Base-by-base conservation (phyloP, 352 stramenopile species). In the Phytophthora palmivora region DNA sequence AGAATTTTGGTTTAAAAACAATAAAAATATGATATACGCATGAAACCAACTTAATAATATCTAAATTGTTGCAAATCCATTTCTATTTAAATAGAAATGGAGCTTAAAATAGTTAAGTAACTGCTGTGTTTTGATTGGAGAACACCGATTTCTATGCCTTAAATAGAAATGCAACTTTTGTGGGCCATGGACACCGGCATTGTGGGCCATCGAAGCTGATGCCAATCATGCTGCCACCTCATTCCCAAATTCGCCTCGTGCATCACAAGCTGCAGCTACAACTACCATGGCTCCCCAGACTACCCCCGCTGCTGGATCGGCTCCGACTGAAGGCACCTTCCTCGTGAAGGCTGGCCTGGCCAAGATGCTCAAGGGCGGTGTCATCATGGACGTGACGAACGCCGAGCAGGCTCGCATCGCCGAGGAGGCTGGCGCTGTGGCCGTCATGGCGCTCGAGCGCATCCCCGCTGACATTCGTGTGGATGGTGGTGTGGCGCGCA, bases 351-450 rank as follows among this genome's bases (percentile, higher is more conserved):
- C 94, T 56, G 97, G 97, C 45, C 84, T 99, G 19, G 97, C 97
- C 18, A 96, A 98, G 79, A 99, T 99, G 97, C 87, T 99, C 67
- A 99, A 99, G 82, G 97, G 97, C 50, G 97, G 96, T 37, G 96
- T 99, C n/a, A 98, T 99, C 79, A 98, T 99, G 94, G 97, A 98
- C 63, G 92, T 98, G 32, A 86, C 87, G 47, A 95, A 94, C 78
- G 87, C 82, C 22, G 92, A 97, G 74, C 86, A 98, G 73, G 92
- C 97, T 15, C 96, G 96, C 56, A 98, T 99, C 69, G 97, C 97
- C 18, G 97, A 99, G 80, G 96, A 97, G 59, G 96, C 96, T 41
- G 97, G 97, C 54, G 97, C 97, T 41, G 96, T 99, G 21, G 97
- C 97, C 42, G 96, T 99, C 37, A 99, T 99, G 97, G 97, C 97